Evolutionary conservation across 2,329 filamentous ascomycete genomes (phyloP), one percentile per base, ranked within the genome.

Genomic region (Penicillium sp.): DNA sequence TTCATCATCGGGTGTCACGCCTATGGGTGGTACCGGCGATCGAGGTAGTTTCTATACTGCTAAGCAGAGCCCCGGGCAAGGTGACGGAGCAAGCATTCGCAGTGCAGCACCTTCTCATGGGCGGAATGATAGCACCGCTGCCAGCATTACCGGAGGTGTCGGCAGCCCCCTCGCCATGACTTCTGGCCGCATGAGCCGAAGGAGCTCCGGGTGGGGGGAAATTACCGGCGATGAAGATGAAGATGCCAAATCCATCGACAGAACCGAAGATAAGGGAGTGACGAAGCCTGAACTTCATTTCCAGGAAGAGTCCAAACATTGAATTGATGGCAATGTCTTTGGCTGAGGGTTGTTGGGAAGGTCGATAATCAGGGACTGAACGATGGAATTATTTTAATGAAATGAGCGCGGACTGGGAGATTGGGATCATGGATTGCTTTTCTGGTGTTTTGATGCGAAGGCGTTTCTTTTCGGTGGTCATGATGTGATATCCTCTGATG

Each of bases 21-120:
- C 82, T 5, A 32, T 60, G 9, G 41, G 31, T 2, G 42, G 41
- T 31, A 70, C 76, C 5, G 83, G 82, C 41, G 89, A 95, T 55
- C 75, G 89, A 32, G 90, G 84, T 59, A 93, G 85, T 63, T 77
- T 84, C 46, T 90, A 94, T 56, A 78, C 83, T 17, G 78, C 79
- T 42, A 77, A 70, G 54, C 71, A 71, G 34, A 48, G 37, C 31
- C 30, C 54, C 45, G 62, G 57, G 13, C 57, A 60, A 31, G 78
- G 74, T 4, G 86, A 94, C 50, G 84, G 77, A 1, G 79, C 80
- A 7, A 94, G 87, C 56, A 70, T 93, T 18, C 76, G 85, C 37
- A 94, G 86, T 60, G 86, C 85, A 0, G 67, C 83, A 1, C 61
- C 85, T 2, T 84, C 85, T 0, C 89, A 95, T 60, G 79, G 77